Conservation (phyloP, 176 grass and related monocot genomes). For the Saccharum spontaneum region DNA sequence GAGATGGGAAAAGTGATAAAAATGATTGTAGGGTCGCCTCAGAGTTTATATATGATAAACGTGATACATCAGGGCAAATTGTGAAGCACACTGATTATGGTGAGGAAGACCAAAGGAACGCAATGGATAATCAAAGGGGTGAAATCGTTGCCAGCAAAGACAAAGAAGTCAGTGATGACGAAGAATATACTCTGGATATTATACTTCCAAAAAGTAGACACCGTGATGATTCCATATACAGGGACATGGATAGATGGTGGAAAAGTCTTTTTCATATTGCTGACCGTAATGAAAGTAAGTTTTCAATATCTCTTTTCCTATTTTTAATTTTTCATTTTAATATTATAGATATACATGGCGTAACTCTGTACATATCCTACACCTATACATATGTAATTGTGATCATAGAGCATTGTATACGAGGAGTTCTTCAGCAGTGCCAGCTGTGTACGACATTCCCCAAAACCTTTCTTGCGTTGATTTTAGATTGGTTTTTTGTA, state of each 20-base stretch:
- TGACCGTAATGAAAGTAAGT: conserved; percentile 7
- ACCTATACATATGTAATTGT: background rate
- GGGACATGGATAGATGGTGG: background rate
- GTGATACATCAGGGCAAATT: background rate
- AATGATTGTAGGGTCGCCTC: background rate
- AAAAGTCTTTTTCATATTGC: background rate
- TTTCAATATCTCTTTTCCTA: background rate
- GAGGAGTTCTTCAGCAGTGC: background rate
- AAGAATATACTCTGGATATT: background rate
- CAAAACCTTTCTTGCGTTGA: background rate
- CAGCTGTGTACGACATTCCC: background rate
- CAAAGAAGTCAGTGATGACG: background rate
- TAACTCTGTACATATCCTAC: background rate
- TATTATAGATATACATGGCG: background rate
- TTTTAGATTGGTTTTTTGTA: too few relatives aligned
- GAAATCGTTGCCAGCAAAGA: background rate
- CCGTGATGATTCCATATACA: background rate
- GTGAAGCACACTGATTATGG: background rate
- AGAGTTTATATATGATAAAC: background rate
- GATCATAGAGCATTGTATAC: background rate
- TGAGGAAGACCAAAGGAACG: background rate
- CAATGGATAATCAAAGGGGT: background rate
- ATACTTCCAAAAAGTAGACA: background rate
- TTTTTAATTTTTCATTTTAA: background rate
- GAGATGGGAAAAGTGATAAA: background rate